Base-by-base conservation (phyloP, 805 yeast genomes). In the Cyberlindnera subsufficiens region DNA sequence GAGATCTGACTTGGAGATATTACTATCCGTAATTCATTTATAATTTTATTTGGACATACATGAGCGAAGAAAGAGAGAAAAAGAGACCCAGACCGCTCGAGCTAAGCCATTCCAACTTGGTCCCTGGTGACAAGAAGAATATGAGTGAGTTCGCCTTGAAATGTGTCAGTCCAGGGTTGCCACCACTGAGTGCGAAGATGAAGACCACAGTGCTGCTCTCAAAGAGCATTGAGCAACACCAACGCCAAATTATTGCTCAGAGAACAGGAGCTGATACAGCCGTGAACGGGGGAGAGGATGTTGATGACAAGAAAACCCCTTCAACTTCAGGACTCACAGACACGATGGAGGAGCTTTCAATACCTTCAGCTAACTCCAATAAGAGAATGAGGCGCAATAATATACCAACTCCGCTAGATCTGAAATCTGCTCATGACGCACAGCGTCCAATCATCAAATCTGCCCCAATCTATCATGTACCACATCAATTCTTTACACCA, bases 361-460 rank as follows among this genome's bases (percentile, higher is more conserved):
- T 58, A 8, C 62, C 62, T 3, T 50, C 56, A 1, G 48, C 48
- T 3, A 34, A 20, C 16, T 38, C 50, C 1, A 44, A 42, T 27
- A 60, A 59, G 33, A 52, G 58, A 27, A 43, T 62, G 25, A 60
- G 56, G 32, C 55, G 66, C 37, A 45, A 44, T 13, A 52, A 51
- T 5, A 60, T 57, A 7, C 66, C 66, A 13, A 53, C 64, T 3
- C 65, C 65, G 3, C 44, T 62, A 30, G 55, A 57, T 29, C 35
- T 62, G 8, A 37, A 50, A 3, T 18, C 43, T 1, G 49, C 50
- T 1, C 39, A 51, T 1, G 20, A 42, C 0, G 44, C 52, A 4
- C 52, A 48, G 27, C 49, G 46, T 16, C 65, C 64, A 18, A 42
- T 47, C 7, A 61, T 62, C 38, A 61, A 56, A 37, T 59, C 65